Base-by-base conservation (phyloP, 2,329 filamentous ascomycete genomes). In the Aspergillus novofumigatus region DNA sequence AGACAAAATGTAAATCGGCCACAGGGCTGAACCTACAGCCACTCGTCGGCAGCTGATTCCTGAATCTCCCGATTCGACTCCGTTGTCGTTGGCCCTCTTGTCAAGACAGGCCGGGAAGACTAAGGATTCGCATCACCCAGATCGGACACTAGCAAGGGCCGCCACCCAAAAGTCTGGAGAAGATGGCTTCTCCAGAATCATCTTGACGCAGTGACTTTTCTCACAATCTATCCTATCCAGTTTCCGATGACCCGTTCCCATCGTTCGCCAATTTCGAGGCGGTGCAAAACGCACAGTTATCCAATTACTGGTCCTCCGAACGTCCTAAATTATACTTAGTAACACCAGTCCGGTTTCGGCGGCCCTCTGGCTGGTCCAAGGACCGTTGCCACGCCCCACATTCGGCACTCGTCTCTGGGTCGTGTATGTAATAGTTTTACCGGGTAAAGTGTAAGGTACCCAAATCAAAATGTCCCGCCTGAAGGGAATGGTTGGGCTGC, bases 341-440 rank as follows among this genome's bases (percentile, higher is more conserved):
- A 59, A 56, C 57, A 49, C 42, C 47, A 49, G 66, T 63, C 69
- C 68, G 68, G 67, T 67, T 54, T 64, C 62, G 62, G 62, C 59
- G 54, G 51, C n/a, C 62, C 32, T 57, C 57, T 61, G n/a, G n/a
- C 42, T 20, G 61, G 61, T 67, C 69, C 66, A 63, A 71, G 66
- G 67, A 67, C 59, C 58, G 65, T 69, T 68, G 69, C 69, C 69
- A 72, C 69, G 68, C 64, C 66, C 68, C 63, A 67, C 69, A 57
- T 57, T 49, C 52, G 51, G 42, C 20, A 45, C 42, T 10, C n/a
- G 1, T 45, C 20, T 45, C 21, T 23, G 42, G 42, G 20, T 14
- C 44, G 21, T 47, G 44, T 47, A 47, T 47, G 44, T 47, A 47
- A 47, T 47, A 14, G 44, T 25, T 47, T 47, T 47, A 47, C 44